Conservation (phyloP, 164 flowering plant species). For the Vitis rotundifolia region DNA sequence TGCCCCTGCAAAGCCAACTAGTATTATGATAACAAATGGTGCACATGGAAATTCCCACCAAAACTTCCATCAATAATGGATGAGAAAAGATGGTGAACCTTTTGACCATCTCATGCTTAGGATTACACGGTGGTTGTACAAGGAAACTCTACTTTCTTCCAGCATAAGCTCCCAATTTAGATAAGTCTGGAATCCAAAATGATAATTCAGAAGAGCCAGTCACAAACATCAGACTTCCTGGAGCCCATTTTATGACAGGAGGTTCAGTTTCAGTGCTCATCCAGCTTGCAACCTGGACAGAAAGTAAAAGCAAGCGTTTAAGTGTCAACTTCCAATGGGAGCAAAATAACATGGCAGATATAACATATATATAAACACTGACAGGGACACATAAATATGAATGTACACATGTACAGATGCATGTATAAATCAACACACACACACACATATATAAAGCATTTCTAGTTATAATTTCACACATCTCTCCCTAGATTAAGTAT, state of each 20-base stretch:
- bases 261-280: slow-evolving; percentile 81
- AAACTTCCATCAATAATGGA: too few relatives aligned
- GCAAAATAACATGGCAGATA: not conserved
- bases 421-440: too few relatives aligned
- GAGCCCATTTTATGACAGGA: slow-evolving; percentile 95
- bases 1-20: not conserved
- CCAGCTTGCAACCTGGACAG: slow-evolving; percentile 87
- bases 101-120: not conserved
- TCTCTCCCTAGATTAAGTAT: too few relatives aligned
- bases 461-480: too few relatives aligned
- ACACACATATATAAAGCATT: too few relatives aligned
- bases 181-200: slow-evolving; percentile 92
- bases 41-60: too few relatives aligned
- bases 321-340: not conserved
- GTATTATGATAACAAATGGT: not conserved
- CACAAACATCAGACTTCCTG: slow-evolving; percentile 92
- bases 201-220: slow-evolving; percentile 97
- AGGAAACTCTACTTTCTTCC: slow-evolving; percentile 55
- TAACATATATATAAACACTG: not conserved
- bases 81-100: not conserved
- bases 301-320: not conserved
- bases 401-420: not conserved
- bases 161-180: slow-evolving; percentile 80
- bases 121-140: not conserved
- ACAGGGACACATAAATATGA: not conserved